Conservation (phyloP, 1,284 basidiomycete species). For the Trichosporon ovoides region DNA sequence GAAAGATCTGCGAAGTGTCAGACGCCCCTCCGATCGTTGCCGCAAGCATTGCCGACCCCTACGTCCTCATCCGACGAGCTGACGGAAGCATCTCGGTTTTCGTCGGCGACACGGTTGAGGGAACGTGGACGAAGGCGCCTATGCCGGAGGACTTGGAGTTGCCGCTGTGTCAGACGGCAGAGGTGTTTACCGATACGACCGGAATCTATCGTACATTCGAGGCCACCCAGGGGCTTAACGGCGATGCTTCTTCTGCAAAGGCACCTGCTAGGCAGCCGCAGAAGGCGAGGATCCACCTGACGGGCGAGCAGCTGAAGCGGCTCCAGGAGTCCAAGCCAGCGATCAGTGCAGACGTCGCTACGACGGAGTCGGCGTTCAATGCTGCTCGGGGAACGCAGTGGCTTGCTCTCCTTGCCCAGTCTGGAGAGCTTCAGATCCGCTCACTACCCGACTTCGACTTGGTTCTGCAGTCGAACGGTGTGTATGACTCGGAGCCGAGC, state of each 20-base stretch:
- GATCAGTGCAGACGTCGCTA: slow-evolving; percentile 59
- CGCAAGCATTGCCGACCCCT: slow-evolving; percentile 79
- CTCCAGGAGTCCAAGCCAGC: slow-evolving; percentile 72
- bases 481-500: slow-evolving; percentile 47
- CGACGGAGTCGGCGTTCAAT: slow-evolving; percentile 39
- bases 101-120: slow-evolving; percentile 61
- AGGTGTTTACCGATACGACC: slow-evolving; percentile 64
- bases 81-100: slow-evolving; percentile 79
- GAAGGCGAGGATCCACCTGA: slow-evolving; percentile 32
- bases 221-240: slow-evolving; percentile 28
- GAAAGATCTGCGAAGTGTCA: slow-evolving; percentile 61
- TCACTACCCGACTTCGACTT: slow-evolving; percentile 43
- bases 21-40: slow-evolving; percentile 63
- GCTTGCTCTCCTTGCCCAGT: slow-evolving; percentile 32
- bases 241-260: neutral
- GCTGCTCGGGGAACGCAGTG: slow-evolving; percentile 42
- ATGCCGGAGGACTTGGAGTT: slow-evolving; percentile 20
- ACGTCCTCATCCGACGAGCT: slow-evolving; percentile 68
- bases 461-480: slow-evolving; percentile 43
- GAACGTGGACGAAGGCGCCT: slow-evolving; percentile 25
- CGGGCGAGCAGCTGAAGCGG: slow-evolving; percentile 39
- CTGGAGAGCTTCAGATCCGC: slow-evolving; percentile 44
- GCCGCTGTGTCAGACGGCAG: slow-evolving; percentile 30
- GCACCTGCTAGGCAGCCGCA: slow-evolving; percentile 11
- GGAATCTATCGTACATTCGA: slow-evolving; percentile 59